Evolutionary conservation across 2,329 filamentous ascomycete species (phyloP), one percentile per base, ranked within the genome.

Genomic region (Penicillium aurantiogriseum): DNA sequence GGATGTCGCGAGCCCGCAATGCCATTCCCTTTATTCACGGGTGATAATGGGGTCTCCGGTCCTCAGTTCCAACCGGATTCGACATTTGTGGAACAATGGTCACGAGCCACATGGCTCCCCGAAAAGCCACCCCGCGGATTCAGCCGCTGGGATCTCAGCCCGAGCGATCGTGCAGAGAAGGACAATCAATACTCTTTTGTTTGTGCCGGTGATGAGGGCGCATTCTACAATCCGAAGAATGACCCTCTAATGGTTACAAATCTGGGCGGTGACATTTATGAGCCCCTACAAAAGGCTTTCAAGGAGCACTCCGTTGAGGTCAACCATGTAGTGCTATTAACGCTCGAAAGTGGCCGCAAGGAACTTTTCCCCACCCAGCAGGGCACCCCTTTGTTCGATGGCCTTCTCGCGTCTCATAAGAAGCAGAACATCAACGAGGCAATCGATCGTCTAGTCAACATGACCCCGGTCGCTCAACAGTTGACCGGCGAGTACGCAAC

Each of bases 211-310:
- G 60, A 44, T 40, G 50, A 59, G 11, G 54, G 63, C 3, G 63
- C 57, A 2, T 63, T 65, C 27, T 77, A 75, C 51, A 67, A 76
- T 19, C 68, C 74, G 8, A 64, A 63, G 5, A 59, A 60, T 2
- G 75, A 77, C 56, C 74, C 74, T 0, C 58, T 77, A 9, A 72
- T 73, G 59, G 67, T 77, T 31, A 72, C 72, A 2, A 77, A 77
- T 54, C 51, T 75, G 13, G 69, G 69, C 6, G 56, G 67, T 17
- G 65, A 68, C 5, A 56, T 77, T 6, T 62, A 76, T 13, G 60
- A 67, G 15, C 62, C 68, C 2, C 56, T 77, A 35, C 54, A 68
- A 38, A 57, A 69, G 17, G 67, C 69, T 0, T 63, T 75, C 23
- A 59, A 71, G 27, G 50, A 68, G 9, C 59, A 68, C 29, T 63